A percentile compares a stretch with the other conserved stretches of the same genome.
Evolutionary conservation across 495 filamentous ascomycete genomes (phyloP).

Genomic region (Aspergillus biplanus): DNA sequence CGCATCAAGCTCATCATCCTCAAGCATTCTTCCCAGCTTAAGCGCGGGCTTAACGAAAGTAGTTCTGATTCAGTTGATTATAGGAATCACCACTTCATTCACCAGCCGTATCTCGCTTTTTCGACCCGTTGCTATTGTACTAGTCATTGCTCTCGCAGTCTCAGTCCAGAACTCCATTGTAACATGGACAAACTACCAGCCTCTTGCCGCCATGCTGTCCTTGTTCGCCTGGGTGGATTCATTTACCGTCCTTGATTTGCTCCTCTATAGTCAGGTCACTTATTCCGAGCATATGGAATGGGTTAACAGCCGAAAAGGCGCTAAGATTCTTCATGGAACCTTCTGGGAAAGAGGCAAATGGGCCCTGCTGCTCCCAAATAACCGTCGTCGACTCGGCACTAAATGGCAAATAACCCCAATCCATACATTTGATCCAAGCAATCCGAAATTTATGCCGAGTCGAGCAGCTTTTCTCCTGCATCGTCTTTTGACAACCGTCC

Average conservation of each 20-base stretch:
- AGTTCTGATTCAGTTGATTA: neutral
- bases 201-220: neutral
- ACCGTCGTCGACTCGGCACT: slow-evolving; percentile 8
- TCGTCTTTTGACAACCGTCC: neutral
- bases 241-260: neutral
- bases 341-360: slow-evolving; percentile 1
- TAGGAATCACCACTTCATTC: neutral
- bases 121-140: neutral
- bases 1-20: neutral
- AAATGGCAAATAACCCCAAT: neutral
- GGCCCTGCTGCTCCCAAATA: neutral
- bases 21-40: neutral
- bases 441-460: neutral
- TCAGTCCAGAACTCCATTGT: neutral
- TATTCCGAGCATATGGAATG: neutral
- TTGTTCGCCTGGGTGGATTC: slow-evolving; percentile 7
- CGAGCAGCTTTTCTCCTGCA: neutral
- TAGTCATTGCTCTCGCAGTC: neutral
- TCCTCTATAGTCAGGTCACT: neutral
- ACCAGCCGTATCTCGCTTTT: neutral
- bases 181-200: neutral
- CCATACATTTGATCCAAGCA: neutral
- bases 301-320: neutral
- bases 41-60: neutral
- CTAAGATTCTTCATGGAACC: neutral